Evolutionary conservation across 2,329 filamentous ascomycete species (phyloP).

Genomic region (Cryphonectria radicalis): DNA sequence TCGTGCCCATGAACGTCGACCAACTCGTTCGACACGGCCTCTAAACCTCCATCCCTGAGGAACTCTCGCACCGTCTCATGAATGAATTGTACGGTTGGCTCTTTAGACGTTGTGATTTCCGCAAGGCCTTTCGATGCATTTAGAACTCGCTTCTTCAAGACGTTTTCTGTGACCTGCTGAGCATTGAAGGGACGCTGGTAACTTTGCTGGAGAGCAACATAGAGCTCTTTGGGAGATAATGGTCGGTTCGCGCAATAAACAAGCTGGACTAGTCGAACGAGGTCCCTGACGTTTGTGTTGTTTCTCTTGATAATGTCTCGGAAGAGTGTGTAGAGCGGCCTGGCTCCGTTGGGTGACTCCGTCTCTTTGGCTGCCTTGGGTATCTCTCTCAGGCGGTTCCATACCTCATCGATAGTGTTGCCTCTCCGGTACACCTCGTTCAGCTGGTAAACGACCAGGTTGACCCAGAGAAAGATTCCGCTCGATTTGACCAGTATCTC

Average conservation of each 20-base stretch:
- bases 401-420: conserved; percentile 36
- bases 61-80: conserved; percentile 57
- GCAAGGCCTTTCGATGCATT: conserved; percentile 55
- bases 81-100: conserved; percentile 53
- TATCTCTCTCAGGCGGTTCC: conserved; percentile 39
- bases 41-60: conserved; percentile 41
- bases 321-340: conserved; percentile 52
- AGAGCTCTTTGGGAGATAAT: conserved; percentile 49
- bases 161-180: conserved; percentile 18
- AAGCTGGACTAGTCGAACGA: conserved; percentile 56
- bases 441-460: conserved; percentile 44
- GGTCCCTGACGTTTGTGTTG: conserved; percentile 40
- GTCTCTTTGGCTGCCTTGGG: conserved; percentile 33
- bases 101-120: conserved; percentile 42
- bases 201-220: conserved; percentile 36
- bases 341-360: background rate
- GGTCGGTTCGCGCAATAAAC: conserved; percentile 54
- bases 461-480: conserved; percentile 40
- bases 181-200: background rate
- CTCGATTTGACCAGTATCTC: conserved; percentile 15
- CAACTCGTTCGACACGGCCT: conserved; percentile 35
- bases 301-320: conserved; percentile 55
- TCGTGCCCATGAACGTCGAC: conserved; percentile 46
- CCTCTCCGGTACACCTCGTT: conserved; percentile 38
- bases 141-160: conserved; percentile 42